phyloP scores from a whole-genome alignment of 495 filamentous ascomycete genomes.

The Platismatia glauca region DNA sequence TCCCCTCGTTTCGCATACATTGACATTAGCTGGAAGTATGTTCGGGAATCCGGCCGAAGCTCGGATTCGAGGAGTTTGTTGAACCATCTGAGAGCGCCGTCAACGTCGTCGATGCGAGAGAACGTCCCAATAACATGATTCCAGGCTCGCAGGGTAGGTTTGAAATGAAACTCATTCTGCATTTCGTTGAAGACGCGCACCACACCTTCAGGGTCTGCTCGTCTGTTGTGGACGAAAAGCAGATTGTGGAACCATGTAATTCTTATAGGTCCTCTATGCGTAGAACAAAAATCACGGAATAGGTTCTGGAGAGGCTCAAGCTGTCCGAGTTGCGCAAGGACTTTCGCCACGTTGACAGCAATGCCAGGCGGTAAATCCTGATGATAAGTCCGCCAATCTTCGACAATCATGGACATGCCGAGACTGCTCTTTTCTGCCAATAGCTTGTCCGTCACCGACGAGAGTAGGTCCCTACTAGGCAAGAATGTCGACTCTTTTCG shows the following conservation, averaged over 20 bases:
- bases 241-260: conserved; percentile 38
- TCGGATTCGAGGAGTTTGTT: conserved; percentile 40
- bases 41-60: conserved; percentile 46
- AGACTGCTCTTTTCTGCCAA: conserved; percentile 30
- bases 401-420: conserved; percentile 43
- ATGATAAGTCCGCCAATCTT: conserved; percentile 36
- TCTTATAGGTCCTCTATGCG: conserved; percentile 30
- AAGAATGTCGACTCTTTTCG: conserved; percentile 18
- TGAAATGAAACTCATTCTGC: conserved; percentile 40
- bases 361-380: not conserved
- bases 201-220: conserved; percentile 51
- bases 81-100: conserved; percentile 52
- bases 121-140: conserved; percentile 73
- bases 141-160: conserved; percentile 50
- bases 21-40: conserved; percentile 63
- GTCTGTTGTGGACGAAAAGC: conserved; percentile 56
- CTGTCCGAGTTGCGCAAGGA: conserved; percentile 47
- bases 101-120: conserved; percentile 52
- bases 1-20: conserved; percentile 68
- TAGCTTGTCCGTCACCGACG: conserved; percentile 36
- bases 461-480: conserved; percentile 29
- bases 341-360: conserved; percentile 30
- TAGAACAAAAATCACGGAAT: conserved; percentile 45
- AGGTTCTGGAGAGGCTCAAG: conserved; percentile 41
- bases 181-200: conserved; percentile 52